Evolutionary conservation across 2,329 filamentous ascomycete species (phyloP).

Genomic region (Thielaviopsis musarum): DNA sequence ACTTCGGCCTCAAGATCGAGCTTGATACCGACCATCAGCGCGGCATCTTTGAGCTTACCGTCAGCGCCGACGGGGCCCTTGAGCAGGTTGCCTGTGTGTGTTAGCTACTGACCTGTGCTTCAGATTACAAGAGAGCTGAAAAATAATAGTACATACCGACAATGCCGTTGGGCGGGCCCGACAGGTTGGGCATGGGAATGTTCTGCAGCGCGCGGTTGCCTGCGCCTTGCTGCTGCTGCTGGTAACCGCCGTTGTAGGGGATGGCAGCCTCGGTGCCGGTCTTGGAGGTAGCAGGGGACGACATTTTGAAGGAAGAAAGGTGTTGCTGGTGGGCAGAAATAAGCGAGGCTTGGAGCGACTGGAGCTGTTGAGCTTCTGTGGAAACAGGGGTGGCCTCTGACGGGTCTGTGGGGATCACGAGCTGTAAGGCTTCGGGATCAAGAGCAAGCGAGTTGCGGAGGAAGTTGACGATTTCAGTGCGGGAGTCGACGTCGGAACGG

Average conservation of each 20-base stretch:
- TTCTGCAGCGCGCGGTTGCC: constrained; percentile 17
- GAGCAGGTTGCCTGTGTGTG: constrained; percentile 31
- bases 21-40: constrained; percentile 44
- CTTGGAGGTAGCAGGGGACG: constrained; percentile 17
- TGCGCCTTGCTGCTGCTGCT: constrained; percentile 14
- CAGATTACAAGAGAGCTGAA: background rate
- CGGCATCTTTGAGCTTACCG: constrained; percentile 39
- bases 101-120: too few species aligned
- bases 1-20: constrained; percentile 46
- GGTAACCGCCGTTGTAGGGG: constrained; percentile 18
- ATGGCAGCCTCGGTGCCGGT: constrained; percentile 12
- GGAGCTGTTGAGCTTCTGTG: constrained; percentile 3
- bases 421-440: constrained; percentile 31
- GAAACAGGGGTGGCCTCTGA: constrained; percentile 1
- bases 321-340: constrained; percentile 11
- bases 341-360: constrained; percentile 6
- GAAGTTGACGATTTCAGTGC: constrained; percentile 4
- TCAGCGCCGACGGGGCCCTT: constrained; percentile 39
- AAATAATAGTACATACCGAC: constrained; percentile 15
- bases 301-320: constrained; percentile 12
- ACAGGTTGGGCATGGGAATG: constrained; percentile 21
- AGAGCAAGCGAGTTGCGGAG: constrained; percentile 13
- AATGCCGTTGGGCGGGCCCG: constrained; percentile 20
- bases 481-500: constrained; percentile 6
- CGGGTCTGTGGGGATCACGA: constrained; percentile 7